Base-by-base conservation (phyloP, 2,329 filamentous ascomycete genomes). In the Pestalotiopsis sp. region DNA sequence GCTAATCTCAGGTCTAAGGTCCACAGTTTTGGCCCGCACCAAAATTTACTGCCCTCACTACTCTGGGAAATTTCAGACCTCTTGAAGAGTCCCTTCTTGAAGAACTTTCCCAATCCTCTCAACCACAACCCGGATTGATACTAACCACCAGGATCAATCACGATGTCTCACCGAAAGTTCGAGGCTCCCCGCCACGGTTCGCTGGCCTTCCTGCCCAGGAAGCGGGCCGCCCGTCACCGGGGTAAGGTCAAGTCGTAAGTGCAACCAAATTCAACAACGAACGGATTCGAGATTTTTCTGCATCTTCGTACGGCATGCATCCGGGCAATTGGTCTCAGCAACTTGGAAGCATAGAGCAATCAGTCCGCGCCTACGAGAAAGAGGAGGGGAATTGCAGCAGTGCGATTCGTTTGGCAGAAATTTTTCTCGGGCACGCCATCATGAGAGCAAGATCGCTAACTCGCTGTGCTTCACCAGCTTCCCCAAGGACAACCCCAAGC, bases 401-500 rank as follows among this genome's bases (percentile, higher is more conserved):
- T 60, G 12, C 17, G 9, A 60, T 27, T 9, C 25, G 20, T n/a
- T 23, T 31, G 57, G 20, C 14, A 56, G 49, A 56, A 56, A 17
- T n/a, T 17, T 9, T n/a, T 52, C 17, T 52, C 20, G 45, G 6
- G 45, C 45, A 20, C 45, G 20, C 45, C 45, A n/a, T 52, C 57
- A 11, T 59, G 57, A 27, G 17, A n/a, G 12, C 60, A 41, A 12
- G 14, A 39, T 38, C 38, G 49, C 63, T 64, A 25, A 36, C 36
- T 38, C n/a, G n/a, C 36, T 67, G 57, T 20, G 67, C 65, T 68
- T 72, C 68, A 68, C 78, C 81, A 97, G 94, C 86, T 99, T 99
- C 92, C 96, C 96, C 83, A 98, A 98, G 92, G 96, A 99, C 93
- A 95, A 99, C 90, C 88, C 94, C 82, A 98, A 98, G 93, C 97